Base-by-base conservation (phyloP, 2,329 filamentous ascomycete species). In the Diaporthe aspalathi region DNA sequence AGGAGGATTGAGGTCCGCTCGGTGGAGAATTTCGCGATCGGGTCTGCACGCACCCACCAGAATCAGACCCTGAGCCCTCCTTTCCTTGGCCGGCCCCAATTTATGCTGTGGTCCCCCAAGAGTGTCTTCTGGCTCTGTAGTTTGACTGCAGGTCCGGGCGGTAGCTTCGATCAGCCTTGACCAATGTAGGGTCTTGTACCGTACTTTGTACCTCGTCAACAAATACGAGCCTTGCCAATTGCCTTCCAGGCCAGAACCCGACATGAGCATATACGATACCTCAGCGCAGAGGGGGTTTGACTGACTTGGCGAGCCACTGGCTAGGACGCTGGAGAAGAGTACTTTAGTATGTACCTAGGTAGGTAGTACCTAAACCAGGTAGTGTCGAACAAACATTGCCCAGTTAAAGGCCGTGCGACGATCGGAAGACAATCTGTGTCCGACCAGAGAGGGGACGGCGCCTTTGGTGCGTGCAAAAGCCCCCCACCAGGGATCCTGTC, bases 371-470 rank as follows among this genome's bases (percentile, higher is more conserved):
- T 45, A n/a, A 32, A 7, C 6, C 16, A 5, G 20, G 60, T 49
- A 45, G 43, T 32, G 49, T 63, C 40, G 43, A 49, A 49, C 43
- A 63, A 22, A 27, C 29, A 65, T 27, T 68, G 45, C 66, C 47
- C 54, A 60, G 56, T 68, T 47, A 56, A 24, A 63, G 54, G 65
- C 70, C 70, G 70, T 68, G 65, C 66, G 70, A 69, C 70, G 70
- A 71, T 71, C 70, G 66, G 66, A 68, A 63, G 54, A 52, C 63
- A 52, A 62, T 38, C 45, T 50, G 57, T 56, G 60, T 47, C 24
- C 54, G 24, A 68, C 54, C 47, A 63, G 29, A 57, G n/a, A 20
- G 24, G 22, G 32, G 32, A 32, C 32, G 32, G 24, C 45, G 27
- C 12, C 40, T 24, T n/a, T 22, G 38, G 11, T 53, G 40, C 43